A percentile compares a stretch with the other conserved stretches of the same genome.
phyloP scores from a whole-genome alignment of 2,329 filamentous ascomycete species.

The Fusarium humuli region DNA sequence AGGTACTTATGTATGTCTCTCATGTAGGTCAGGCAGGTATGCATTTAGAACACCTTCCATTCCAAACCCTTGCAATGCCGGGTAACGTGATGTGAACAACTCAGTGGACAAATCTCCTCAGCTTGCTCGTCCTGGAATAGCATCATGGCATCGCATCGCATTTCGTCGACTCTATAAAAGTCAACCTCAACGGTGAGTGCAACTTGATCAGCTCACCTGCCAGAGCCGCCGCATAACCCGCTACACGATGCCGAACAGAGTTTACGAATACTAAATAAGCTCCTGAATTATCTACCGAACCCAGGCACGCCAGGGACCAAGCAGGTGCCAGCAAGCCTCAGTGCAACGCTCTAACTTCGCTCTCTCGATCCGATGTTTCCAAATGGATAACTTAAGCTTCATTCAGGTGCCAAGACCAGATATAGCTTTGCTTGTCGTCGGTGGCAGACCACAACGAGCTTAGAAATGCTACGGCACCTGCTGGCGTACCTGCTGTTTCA shows the following conservation, averaged over 20 bases:
- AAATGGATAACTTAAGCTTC: slow-evolving; percentile 27
- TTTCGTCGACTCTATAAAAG: slow-evolving; percentile 32
- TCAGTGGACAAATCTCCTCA: slow-evolving; percentile 22
- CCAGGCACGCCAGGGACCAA: slow-evolving; percentile 38
- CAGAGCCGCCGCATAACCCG: neutral
- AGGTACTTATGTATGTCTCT: slow-evolving; percentile 14
- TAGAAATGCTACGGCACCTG: slow-evolving; percentile 33
- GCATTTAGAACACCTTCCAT: slow-evolving; percentile 20
- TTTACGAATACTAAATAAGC: slow-evolving; percentile 24
- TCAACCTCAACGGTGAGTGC: slow-evolving; percentile 35
- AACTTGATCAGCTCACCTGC: slow-evolving; percentile 21
- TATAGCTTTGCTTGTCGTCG: slow-evolving; percentile 33
- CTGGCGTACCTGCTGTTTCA: slow-evolving; percentile 30
- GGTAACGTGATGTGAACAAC: slow-evolving; percentile 38
- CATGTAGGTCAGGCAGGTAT: slow-evolving; percentile 13
- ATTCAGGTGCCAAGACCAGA: slow-evolving; percentile 34
- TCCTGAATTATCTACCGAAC: slow-evolving; percentile 32
- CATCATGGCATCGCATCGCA: slow-evolving; percentile 3
- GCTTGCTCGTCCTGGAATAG: slow-evolving; percentile 20
- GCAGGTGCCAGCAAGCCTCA: slow-evolving; percentile 33
- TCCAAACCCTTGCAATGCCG: slow-evolving; percentile 25
- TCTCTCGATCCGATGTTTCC: slow-evolving; percentile 14
- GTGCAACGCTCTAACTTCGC: slow-evolving; percentile 15
- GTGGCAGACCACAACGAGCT: slow-evolving; percentile 34
- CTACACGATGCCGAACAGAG: slow-evolving; percentile 12